phyloP scores from a whole-genome alignment of 2,329 filamentous ascomycete genomes.

The Fusarium stilboides region DNA sequence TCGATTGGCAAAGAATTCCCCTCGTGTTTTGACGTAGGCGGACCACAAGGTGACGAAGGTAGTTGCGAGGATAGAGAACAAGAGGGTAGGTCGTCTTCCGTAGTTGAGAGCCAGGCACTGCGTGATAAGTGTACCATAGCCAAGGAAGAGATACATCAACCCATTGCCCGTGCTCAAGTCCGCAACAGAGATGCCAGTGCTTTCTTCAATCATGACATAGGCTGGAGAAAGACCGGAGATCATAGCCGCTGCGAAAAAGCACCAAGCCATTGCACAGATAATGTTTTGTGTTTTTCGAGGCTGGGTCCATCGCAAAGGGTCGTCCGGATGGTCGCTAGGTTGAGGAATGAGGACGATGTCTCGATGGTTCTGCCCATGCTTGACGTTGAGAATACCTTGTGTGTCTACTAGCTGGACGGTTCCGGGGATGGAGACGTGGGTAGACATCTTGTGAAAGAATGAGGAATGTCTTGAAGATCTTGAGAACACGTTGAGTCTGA shows the following conservation, averaged over 20 bases:
- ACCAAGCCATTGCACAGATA: slow-evolving; percentile 46
- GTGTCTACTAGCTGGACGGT: slow-evolving; percentile 44
- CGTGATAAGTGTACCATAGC: slow-evolving; percentile 4
- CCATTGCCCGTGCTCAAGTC: slow-evolving; percentile 36
- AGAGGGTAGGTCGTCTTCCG: background rate
- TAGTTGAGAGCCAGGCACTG: slow-evolving; percentile 7
- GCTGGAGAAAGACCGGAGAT: slow-evolving; percentile 47
- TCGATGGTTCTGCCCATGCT: slow-evolving; percentile 32
- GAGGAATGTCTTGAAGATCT: too few relatives aligned
- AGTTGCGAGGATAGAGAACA: slow-evolving; percentile 38
- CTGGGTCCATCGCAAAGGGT: slow-evolving; percentile 43
- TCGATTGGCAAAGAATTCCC: slow-evolving; percentile 46
- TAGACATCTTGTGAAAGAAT: background rate
- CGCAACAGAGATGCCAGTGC: slow-evolving; percentile 48
- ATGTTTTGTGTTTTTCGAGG: slow-evolving; percentile 44
- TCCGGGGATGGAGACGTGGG: slow-evolving; percentile 30
- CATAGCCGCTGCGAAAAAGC: slow-evolving; percentile 46
- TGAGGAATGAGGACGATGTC: slow-evolving; percentile 46
- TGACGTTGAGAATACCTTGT: slow-evolving; percentile 36
- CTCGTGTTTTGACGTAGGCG: slow-evolving; percentile 36
- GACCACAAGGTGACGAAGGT: slow-evolving; percentile 43
- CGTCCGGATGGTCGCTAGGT: slow-evolving; percentile 45
- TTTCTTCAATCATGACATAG: slow-evolving; percentile 44
- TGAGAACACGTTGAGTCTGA: too few relatives aligned
- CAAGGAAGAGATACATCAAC: background rate